These are phyloP conservation scores for Exsudoporus frostii DNA, from an alignment of 768 basidiomycete genomes.

Conservation along the genomic window DNA sequence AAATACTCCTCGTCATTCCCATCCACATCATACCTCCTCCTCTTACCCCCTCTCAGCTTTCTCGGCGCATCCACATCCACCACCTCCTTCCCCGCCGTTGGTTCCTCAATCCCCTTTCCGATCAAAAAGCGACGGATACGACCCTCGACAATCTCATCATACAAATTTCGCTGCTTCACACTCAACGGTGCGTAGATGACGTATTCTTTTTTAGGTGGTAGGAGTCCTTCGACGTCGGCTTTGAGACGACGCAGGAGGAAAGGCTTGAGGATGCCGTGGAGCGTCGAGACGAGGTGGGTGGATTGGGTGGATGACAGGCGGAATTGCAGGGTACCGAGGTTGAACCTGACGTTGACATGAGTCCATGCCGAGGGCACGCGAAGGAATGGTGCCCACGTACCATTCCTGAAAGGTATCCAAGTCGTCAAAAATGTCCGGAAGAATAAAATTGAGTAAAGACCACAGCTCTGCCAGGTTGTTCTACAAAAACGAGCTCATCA, in stretches of 20 bases:
- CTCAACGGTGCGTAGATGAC: slow-evolving; percentile 90
- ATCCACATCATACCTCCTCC: slow-evolving; percentile 53
- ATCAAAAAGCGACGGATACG: slow-evolving; percentile 65
- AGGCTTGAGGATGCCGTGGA: slow-evolving; percentile 91
- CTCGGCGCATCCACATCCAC: slow-evolving; percentile 33
- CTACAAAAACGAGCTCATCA: slow-evolving; percentile 39
- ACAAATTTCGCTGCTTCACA: slow-evolving; percentile 76
- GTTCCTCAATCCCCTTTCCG: slow-evolving; percentile 28
- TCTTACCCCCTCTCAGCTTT: slow-evolving; percentile 34
- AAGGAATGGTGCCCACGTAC: slow-evolving; percentile 36
- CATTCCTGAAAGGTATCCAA: slow-evolving; percentile 88
- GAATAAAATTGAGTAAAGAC: slow-evolving; percentile 93
- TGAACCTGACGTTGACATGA: slow-evolving; percentile 49
- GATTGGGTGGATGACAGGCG: slow-evolving; percentile 57
- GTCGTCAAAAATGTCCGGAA: slow-evolving; percentile 91
- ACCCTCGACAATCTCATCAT: slow-evolving; percentile 74
- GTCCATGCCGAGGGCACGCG: not conserved
- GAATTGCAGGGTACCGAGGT: slow-evolving; percentile 61
- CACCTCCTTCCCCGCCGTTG: slow-evolving; percentile 17
- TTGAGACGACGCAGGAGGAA: slow-evolving; percentile 93
- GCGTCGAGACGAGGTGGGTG: slow-evolving; percentile 64
- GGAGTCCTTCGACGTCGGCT: slow-evolving; percentile 71
- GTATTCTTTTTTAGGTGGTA: slow-evolving; percentile 95
- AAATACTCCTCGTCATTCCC: slow-evolving; percentile 66
- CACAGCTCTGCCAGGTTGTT: slow-evolving; percentile 95